Conservation (phyloP, 441 rosid genomes). For the Gossypium trilobum region DNA sequence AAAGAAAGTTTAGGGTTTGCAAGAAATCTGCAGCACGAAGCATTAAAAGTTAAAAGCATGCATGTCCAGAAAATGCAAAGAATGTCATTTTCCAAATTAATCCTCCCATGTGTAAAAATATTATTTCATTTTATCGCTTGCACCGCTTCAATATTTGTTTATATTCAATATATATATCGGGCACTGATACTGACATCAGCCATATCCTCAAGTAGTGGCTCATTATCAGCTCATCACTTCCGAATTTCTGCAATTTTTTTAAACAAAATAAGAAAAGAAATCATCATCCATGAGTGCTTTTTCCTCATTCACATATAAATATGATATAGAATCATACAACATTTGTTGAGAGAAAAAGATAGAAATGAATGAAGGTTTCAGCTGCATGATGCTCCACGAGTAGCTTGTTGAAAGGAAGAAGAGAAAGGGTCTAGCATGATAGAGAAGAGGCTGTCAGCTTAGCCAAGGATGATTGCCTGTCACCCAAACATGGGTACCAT, state of each 20-base stretch:
- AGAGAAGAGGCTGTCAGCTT: neutral
- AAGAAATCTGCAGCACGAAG: neutral
- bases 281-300: neutral
- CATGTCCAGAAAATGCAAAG: neutral
- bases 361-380: neutral
- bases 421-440: constrained; percentile 21
- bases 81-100: neutral
- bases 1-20: neutral
- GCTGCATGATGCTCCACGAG: neutral
- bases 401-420: constrained; percentile 12
- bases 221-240: neutral
- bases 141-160: neutral
- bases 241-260: neutral
- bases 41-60: neutral
- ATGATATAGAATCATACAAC: neutral
- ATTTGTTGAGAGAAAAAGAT: neutral
- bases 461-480: constrained; percentile 22
- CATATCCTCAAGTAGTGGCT: constrained; percentile 16
- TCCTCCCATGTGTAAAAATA: neutral
- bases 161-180: neutral
- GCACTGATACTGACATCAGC: neutral
- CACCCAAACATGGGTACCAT: neutral
- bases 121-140: neutral
- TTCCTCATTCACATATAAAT: neutral
- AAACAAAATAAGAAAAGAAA: neutral